phyloP scores from a whole-genome alignment of 108 stramenopile species.

The Halocafeteria seosinensis region DNA sequence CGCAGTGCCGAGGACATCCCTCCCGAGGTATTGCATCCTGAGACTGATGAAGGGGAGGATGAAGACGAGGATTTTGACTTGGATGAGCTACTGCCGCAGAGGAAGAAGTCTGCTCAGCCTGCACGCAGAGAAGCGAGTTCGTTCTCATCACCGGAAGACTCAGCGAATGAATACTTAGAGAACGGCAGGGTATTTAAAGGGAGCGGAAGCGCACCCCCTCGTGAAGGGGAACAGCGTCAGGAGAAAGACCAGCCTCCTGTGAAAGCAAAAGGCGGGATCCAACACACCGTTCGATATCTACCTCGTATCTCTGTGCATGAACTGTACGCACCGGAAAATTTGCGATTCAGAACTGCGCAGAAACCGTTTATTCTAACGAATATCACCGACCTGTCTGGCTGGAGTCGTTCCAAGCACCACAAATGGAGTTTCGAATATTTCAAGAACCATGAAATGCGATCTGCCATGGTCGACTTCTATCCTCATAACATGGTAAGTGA shows the following conservation, averaged over 20 bases:
- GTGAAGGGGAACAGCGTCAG: too few species aligned
- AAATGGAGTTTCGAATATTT: not conserved
- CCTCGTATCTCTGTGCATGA: not conserved
- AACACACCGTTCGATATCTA: not conserved
- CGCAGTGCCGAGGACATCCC: not conserved
- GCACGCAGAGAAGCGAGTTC: too few species aligned
- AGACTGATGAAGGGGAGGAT: not conserved
- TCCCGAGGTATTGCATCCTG: not conserved
- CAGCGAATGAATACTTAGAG: too few species aligned
- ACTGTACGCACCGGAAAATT: not conserved
- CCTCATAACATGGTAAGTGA: slow-evolving; percentile 7
- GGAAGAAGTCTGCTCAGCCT: too few species aligned
- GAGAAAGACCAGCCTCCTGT: too few species aligned
- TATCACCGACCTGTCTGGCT: not conserved
- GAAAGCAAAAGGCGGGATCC: too few species aligned
- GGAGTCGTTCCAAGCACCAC: not conserved
- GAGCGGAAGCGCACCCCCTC: too few species aligned
- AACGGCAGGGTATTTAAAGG: too few species aligned
- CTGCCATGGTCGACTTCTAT: slow-evolving; percentile 5
- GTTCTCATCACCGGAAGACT: too few species aligned
- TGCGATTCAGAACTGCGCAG: not conserved
- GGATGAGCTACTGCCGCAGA: not conserved
- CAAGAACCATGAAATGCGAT: not conserved
- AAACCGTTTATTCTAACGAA: not conserved
- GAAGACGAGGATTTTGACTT: not conserved